phyloP scores from a whole-genome alignment of 129 eudicot species.

The Arctium lappa region DNA sequence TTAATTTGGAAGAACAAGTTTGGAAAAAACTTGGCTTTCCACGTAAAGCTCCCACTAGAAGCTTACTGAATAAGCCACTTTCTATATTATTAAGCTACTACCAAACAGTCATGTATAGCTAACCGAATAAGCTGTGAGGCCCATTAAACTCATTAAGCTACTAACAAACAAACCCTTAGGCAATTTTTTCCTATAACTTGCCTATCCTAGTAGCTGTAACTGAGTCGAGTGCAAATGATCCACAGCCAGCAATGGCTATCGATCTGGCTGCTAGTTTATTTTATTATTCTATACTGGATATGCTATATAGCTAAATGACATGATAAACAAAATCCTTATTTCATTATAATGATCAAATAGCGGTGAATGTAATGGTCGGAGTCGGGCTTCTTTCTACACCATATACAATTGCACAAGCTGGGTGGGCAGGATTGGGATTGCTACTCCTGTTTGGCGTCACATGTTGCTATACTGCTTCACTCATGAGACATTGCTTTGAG shows the following conservation, averaged over 20 bases:
- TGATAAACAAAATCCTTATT: not conserved
- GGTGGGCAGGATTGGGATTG: slow-evolving; percentile 74
- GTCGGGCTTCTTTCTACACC: slow-evolving; percentile 95
- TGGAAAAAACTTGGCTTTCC: not conserved
- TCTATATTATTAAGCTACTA: not conserved
- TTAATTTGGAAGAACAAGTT: not conserved
- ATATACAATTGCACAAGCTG: slow-evolving; percentile 69
- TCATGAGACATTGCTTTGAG: slow-evolving; percentile 85
- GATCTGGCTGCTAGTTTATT: too few species aligned
- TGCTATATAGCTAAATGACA: too few species aligned
- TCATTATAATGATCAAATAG: slow-evolving; percentile 22
- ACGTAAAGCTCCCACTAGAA: not conserved
- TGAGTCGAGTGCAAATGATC: too few species aligned
- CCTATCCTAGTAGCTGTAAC: too few species aligned
- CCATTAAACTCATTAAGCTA: not conserved
- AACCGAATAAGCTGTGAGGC: not conserved
- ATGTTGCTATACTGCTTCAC: slow-evolving; percentile 84
- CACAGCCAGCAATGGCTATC: too few species aligned
- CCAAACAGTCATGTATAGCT: not conserved
- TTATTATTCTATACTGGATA: too few species aligned
- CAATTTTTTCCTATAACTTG: too few species aligned
- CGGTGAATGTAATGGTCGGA: slow-evolving; percentile 82
- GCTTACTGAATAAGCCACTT: not conserved
- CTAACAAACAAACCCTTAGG: not conserved
- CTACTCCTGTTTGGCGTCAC: slow-evolving; percentile 62